Percentiles rank a stretch among this genome's conserved stretches.
These are phyloP conservation scores for Acer yangbiense DNA, from an alignment of 345 rosid genomes.

Conservation along the genomic window DNA sequence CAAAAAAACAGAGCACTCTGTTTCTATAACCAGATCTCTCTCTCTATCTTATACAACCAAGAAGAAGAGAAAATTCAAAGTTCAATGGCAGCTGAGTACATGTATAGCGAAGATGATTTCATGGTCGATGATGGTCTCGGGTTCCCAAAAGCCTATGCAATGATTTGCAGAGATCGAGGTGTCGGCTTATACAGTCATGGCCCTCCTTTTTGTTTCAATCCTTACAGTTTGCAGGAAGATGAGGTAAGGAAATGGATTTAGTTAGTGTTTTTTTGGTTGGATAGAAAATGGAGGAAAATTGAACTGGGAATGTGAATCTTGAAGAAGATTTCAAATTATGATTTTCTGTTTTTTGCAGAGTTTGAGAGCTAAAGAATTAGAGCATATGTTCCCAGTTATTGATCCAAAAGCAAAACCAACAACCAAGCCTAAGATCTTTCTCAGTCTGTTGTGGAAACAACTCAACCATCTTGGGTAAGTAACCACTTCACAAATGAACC, in stretches of 20 bases:
- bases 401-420: slow-evolving; percentile 75
- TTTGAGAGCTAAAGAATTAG: slow-evolving; percentile 50
- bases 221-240: slow-evolving; percentile 55
- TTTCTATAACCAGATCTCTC: not conserved
- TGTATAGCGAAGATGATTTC: slow-evolving; percentile 58
- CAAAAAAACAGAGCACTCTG: slow-evolving; percentile 9
- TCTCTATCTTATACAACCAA: not conserved
- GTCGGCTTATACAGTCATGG: slow-evolving; percentile 45
- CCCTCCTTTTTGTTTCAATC: slow-evolving; percentile 80
- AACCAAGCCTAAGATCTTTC: slow-evolving; percentile 65
- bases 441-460: slow-evolving; percentile 88
- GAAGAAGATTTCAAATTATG: not conserved
- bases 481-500: not conserved
- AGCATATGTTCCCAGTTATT: slow-evolving; percentile 63
- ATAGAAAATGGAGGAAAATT: slow-evolving; percentile 5
- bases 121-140: slow-evolving; percentile 67
- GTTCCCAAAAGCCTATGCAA: slow-evolving; percentile 76
- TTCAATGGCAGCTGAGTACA: slow-evolving; percentile 40
- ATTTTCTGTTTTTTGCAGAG: slow-evolving; percentile 32
- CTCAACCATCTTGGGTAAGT: slow-evolving; percentile 84
- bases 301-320: not conserved
- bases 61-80: slow-evolving; percentile 3
- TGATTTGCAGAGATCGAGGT: slow-evolving; percentile 56
- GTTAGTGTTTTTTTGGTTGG: slow-evolving; percentile 7
- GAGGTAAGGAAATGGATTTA: slow-evolving; percentile 40